Base-by-base conservation (phyloP, 139 green algal genomes). In the Tetradesmus lagerheimii region DNA sequence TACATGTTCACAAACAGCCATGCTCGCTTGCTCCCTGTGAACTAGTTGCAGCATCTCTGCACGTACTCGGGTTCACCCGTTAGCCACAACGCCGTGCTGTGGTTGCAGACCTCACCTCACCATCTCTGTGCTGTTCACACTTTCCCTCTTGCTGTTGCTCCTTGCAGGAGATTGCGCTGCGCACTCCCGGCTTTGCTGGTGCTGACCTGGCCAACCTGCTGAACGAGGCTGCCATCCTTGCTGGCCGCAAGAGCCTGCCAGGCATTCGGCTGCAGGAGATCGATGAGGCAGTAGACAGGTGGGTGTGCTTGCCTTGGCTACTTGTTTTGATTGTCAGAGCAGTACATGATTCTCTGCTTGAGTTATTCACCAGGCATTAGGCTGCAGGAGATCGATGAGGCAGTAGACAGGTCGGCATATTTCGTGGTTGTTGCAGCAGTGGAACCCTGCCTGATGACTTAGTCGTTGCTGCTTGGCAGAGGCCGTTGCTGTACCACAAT, bases 211-310 rank as follows among this genome's bases (percentile, higher is more conserved):
- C 98, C 90, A 99, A 99, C 95, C 94, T 99, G 92, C 94, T 99
- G 88, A 99, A 99, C 90, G 98, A 99, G 97, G 97, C 98, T 0
- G 98, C 98, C 83, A 99, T 99, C 91, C 94, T 99, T 74, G 96
- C 98, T 9, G 98, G 98, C 12, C 93, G 98, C 18, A 94, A 98
- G 91, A 87, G 94, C 93, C 86, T 98, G 74, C 92, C 83, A 66
- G 92, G 74, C 16, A 94, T 97, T 86, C 91, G 88, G 82, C 81
- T 95, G 50, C 92, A 95, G 87, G 98, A 99, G 96, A 97, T 99
- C 80, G 98, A 99, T 85, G 97, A 99, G 92, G 96, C 95, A 57
- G 96, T 99, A 57, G 98, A 99, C 94, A 94, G 98, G 83, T 99
- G 99, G 64, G 53, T 43, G 20, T 8, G 4, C 25, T n/a, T 1